Percentiles rank a stretch among this genome's conserved stretches.
phyloP scores from a whole-genome alignment of 768 basidiomycete species.

The Ramaria sp. region DNA sequence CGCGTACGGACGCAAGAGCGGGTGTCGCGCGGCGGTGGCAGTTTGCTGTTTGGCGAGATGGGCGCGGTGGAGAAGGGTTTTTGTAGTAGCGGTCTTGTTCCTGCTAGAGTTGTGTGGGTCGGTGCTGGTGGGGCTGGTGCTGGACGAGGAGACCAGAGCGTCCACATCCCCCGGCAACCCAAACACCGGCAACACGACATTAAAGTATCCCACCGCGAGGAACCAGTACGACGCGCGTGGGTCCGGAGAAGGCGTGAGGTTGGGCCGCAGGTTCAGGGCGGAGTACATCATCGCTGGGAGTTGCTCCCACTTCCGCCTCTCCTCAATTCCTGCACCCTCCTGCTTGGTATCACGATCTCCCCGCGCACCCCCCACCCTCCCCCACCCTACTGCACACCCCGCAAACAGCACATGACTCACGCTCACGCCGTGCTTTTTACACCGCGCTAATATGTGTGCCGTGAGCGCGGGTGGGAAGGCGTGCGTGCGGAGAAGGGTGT shows the following conservation, averaged over 20 bases:
- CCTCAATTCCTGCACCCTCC: too few relatives aligned
- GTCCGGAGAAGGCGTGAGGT: conserved; percentile 19
- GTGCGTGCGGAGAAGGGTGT: conserved; percentile 62
- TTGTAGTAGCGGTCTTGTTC: conserved; percentile 12
- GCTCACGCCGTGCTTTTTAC: conserved; percentile 63
- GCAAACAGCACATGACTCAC: conserved; percentile 71
- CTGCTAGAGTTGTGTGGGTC: too few relatives aligned
- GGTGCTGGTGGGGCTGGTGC: too few relatives aligned
- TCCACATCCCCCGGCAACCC: too few relatives aligned
- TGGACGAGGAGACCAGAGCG: conserved; percentile 43
- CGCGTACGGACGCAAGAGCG: conserved; percentile 49
- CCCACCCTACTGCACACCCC: conserved; percentile 68
- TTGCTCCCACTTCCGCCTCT: not conserved
- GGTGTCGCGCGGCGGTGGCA: conserved; percentile 46
- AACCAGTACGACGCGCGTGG: conserved; percentile 62
- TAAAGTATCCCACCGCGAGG: conserved; percentile 74
- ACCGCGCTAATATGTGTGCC: conserved; percentile 51
- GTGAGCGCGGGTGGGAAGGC: conserved; percentile 47
- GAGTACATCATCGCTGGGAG: conserved; percentile 60
- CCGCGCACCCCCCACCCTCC: conserved; percentile 30
- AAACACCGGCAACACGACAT: conserved; percentile 68
- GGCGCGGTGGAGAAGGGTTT: conserved; percentile 68
- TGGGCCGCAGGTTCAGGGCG: conserved; percentile 68
- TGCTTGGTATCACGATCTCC: not conserved
- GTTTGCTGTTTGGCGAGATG: conserved; percentile 60